Conservation (phyloP, 768 basidiomycete genomes). For the Hebeloma cylindrosporum region DNA sequence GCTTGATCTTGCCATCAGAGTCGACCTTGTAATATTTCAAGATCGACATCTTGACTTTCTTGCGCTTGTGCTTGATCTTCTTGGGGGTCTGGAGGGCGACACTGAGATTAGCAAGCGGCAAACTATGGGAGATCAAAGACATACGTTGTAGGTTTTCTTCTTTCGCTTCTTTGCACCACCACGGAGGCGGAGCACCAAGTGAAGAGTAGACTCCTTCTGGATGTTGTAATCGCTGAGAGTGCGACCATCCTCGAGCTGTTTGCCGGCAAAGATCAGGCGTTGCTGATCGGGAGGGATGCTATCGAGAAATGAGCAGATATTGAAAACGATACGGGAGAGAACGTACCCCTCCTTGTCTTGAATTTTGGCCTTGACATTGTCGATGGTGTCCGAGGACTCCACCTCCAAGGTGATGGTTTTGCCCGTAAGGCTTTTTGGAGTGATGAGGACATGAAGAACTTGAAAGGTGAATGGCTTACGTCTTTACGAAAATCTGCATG, state of each 20-base stretch:
- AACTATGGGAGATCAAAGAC: conserved; percentile 25
- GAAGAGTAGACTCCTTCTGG: conserved; percentile 99
- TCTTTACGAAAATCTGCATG: conserved; percentile 99
- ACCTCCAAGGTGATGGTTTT: conserved; percentile 99
- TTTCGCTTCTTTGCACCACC: conserved; percentile 99
- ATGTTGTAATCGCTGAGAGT: conserved; percentile 96
- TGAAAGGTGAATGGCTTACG: conserved; percentile 49
- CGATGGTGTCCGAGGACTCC: conserved; percentile 95
- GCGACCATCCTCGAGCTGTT: conserved; percentile 99
- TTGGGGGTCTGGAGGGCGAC: conserved; percentile 74
- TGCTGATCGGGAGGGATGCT: conserved; percentile 95
- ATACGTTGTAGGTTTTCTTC: conserved; percentile 98
- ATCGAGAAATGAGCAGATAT: conserved; percentile 2
- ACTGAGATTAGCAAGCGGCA: conserved; percentile 2
- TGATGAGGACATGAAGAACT: conserved; percentile 3
- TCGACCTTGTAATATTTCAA: conserved; percentile 99
- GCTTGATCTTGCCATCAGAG: conserved; percentile 99
- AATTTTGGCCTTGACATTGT: conserved; percentile 97
- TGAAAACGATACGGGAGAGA: neutral
- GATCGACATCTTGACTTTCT: conserved; percentile 99
- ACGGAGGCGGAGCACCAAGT: conserved; percentile 95
- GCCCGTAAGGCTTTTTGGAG: conserved; percentile 91
- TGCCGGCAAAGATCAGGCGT: conserved; percentile 98
- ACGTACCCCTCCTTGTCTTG: conserved; percentile 94
- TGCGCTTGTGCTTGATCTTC: conserved; percentile 99